phyloP scores from a whole-genome alignment of 345 rosid species.

The Pugionium cornutum region DNA sequence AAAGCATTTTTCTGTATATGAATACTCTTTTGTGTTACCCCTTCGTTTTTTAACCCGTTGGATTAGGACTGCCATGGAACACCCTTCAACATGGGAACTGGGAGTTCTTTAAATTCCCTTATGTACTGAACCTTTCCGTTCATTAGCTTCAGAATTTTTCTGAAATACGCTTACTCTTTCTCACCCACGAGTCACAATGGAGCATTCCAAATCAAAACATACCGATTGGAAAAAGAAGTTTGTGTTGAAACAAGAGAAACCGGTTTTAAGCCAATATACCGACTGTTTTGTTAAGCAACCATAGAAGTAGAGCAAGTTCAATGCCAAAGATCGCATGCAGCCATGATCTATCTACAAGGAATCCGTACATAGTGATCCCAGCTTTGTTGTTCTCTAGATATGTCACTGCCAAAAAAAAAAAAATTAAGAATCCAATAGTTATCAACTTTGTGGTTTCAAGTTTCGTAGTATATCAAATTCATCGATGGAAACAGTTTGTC shows the following conservation, averaged over 20 bases:
- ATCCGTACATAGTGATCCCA: constrained; percentile 82
- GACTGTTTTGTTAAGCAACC: constrained; percentile 85
- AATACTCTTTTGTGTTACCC: too few species aligned
- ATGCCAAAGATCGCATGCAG: constrained; percentile 76
- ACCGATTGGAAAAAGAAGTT: too few species aligned
- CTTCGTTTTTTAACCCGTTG: too few species aligned
- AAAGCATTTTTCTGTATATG: too few species aligned
- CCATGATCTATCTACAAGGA: constrained; percentile 79
- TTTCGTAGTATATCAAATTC: too few species aligned
- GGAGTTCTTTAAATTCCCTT: constrained; percentile 78
- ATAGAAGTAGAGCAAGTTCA: constrained; percentile 75
- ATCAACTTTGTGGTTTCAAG: too few species aligned
- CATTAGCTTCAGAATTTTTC: constrained; percentile 85
- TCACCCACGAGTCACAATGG: too few species aligned
- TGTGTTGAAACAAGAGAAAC: too few species aligned
- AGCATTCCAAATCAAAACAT: too few species aligned
- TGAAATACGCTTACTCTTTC: constrained; percentile 61
- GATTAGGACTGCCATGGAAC: too few species aligned
- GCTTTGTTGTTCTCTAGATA: constrained; percentile 81
- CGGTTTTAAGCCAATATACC: constrained; percentile 32
- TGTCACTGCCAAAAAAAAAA: constrained; percentile 42
- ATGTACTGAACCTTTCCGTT: constrained; percentile 88
- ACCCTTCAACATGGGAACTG: constrained; percentile 25
- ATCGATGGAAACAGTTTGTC: neutral
- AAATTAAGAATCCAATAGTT: too few species aligned